Evolutionary conservation across 257 asterid genomes (phyloP).

Genomic region (Solanum piurae): DNA sequence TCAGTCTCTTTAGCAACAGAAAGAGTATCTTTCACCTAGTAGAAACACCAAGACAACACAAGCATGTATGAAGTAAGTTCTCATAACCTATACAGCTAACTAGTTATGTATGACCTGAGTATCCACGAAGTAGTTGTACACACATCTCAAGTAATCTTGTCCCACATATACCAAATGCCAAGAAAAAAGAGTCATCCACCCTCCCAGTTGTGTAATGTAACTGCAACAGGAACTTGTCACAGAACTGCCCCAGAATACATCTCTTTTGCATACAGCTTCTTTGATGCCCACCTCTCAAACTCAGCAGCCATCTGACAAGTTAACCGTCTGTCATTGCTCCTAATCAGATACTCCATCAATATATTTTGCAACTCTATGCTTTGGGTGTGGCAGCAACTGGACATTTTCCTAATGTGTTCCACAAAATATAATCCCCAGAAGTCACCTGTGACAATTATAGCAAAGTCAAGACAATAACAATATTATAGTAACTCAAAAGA

Average conservation of each 20-base stretch:
- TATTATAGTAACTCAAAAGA: background rate
- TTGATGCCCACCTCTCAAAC: background rate
- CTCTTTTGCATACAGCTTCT: background rate
- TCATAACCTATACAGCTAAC: background rate
- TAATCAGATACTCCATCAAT: background rate
- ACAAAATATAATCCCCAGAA: conserved; percentile 85
- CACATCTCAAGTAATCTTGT: background rate
- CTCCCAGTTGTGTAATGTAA: background rate
- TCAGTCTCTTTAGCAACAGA: background rate
- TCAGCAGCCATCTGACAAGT: background rate
- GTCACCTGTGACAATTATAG: conserved; percentile 40
- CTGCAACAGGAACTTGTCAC: background rate
- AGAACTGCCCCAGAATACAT: background rate
- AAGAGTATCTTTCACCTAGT: background rate
- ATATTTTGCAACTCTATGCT: conserved; percentile 11
- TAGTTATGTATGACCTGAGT: background rate
- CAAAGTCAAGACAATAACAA: background rate
- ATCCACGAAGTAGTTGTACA: background rate
- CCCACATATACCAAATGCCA: background rate
- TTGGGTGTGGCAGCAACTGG: conserved; percentile 72
- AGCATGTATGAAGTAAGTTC: background rate
- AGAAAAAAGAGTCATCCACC: background rate
- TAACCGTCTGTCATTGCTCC: background rate
- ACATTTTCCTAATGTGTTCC: conserved; percentile 91
- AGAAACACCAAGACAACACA: background rate